These are phyloP conservation scores for Alternaria brassicae DNA, from an alignment of 2,329 filamentous ascomycete genomes.

Conservation along the genomic window DNA sequence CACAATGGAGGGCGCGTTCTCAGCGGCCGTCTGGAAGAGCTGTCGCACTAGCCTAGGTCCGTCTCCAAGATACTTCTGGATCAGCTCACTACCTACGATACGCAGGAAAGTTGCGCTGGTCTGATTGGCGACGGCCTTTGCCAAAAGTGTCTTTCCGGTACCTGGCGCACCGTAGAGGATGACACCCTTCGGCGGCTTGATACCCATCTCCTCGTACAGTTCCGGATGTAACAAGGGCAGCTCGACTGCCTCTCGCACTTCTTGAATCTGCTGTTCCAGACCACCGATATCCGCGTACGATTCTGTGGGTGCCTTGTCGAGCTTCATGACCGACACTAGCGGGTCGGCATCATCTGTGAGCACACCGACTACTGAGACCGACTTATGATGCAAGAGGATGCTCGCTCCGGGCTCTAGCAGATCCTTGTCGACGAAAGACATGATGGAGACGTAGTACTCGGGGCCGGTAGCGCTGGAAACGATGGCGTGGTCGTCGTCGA, in stretches of 20 bases:
- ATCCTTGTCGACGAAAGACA: conserved; percentile 99
- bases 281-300: conserved; percentile 99
- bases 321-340: conserved; percentile 97
- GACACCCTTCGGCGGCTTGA: conserved; percentile 99
- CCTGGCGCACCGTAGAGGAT: conserved; percentile 97
- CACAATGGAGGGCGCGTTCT: conserved; percentile 95
- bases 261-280: conserved; percentile 92
- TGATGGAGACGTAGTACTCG: conserved; percentile 99
- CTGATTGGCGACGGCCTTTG: conserved; percentile 97
- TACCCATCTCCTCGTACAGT: conserved; percentile 99
- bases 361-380: conserved; percentile 95
- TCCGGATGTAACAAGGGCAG: conserved; percentile 93
- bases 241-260: conserved; percentile 96
- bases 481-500: conserved; percentile 98
- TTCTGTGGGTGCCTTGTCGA: conserved; percentile 97
- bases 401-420: conserved; percentile 94
- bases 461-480: conserved; percentile 96
- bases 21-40: conserved; percentile 93
- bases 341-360: conserved; percentile 96
- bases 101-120: conserved; percentile 98
- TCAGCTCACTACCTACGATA: conserved; percentile 95
- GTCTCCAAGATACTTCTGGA: conserved; percentile 98
- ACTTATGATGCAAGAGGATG: conserved; percentile 95
- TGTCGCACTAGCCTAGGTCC: conserved; percentile 93
- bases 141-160: conserved; percentile 94